Evolutionary conservation across 2,329 filamentous ascomycete species (phyloP), one percentile per base, ranked within the genome.

Genomic region (Ophiostoma perfectum): DNA sequence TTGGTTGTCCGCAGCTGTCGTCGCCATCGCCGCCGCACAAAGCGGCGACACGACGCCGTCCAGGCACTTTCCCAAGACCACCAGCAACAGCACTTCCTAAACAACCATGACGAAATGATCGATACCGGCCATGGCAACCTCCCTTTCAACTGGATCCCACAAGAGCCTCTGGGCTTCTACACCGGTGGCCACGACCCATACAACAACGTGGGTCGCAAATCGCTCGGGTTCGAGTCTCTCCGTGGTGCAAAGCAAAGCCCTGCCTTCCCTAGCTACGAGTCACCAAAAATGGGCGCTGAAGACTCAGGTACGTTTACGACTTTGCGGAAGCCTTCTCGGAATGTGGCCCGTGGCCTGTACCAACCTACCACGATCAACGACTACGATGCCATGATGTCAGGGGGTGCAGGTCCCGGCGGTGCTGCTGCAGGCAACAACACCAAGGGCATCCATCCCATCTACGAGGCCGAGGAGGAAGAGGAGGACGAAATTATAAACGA

Each of bases 401-500:
- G 65, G 14, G 68, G 64, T 12, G 65, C 60, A 3, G 65, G 36
- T 12, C 62, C 64, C 18, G 66, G 58, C 47, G 64, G 45, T 66
- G 64, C 55, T 8, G 39, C 67, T 45, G 58, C 62, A 67, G 49
- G 64, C 70, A 64, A 49, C 68, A 67, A 70, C 67, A 75, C 80
- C 0, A 80, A 80, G 4, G 78, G 76, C 2, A 87, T 87, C 71
- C 83, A 86, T 70, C 85, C 85, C 0, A 87, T 87, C 70, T 81
- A 84, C 71, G 85, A 87, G 71, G 84, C 83, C 8, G 84, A 85
- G 52, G 84, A 87, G 71, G 84, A 86, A 44, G 82, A 81, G 6
- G 75, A 76, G 1, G 73, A 76, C 27, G 55, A 72, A 58, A 70
- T 76, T 67, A 68, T 70, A 7, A 70, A 72, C 11, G 68, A 9